A percentile compares a stretch with the other conserved stretches of the same genome.
Conservation (phyloP, 2,329 filamentous ascomycete genomes). For the Aspergillus quadricinctus region DNA sequence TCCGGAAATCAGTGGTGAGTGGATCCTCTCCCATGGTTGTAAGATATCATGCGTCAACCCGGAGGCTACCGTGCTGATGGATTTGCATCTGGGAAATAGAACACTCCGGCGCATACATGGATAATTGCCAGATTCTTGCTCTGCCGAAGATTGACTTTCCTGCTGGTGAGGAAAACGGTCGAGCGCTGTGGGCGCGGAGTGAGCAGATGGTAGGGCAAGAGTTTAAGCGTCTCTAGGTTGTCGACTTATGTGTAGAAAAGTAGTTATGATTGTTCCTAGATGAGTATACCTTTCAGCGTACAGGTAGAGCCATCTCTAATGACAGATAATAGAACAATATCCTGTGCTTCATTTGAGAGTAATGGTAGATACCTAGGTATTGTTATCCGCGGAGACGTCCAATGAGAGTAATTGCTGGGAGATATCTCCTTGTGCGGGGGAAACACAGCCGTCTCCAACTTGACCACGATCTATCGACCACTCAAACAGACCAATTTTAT, state of each 20-base stretch:
- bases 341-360: no score
- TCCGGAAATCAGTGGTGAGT: constrained; percentile 19
- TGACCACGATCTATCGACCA: neutral
- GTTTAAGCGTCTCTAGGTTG: constrained; percentile 9
- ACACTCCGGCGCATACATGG: constrained; percentile 20
- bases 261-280: neutral
- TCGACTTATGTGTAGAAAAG: neutral
- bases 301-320: no score
- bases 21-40: neutral
- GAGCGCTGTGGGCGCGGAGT: constrained; percentile 28
- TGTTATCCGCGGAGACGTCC: neutral
- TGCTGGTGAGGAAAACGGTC: constrained; percentile 21
- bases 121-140: constrained; percentile 18
- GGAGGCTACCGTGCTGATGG: neutral
- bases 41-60: neutral
- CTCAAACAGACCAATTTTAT: neutral
- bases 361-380: no score
- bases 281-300: neutral
- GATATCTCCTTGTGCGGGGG: neutral
- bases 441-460: neutral
- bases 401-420: neutral
- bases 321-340: neutral
- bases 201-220: constrained; percentile 25
- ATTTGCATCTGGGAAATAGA: constrained; percentile 3
- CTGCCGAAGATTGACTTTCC: constrained; percentile 25